phyloP scores from a whole-genome alignment of 2,329 filamentous ascomycete genomes.

The Fusarium sp. region DNA sequence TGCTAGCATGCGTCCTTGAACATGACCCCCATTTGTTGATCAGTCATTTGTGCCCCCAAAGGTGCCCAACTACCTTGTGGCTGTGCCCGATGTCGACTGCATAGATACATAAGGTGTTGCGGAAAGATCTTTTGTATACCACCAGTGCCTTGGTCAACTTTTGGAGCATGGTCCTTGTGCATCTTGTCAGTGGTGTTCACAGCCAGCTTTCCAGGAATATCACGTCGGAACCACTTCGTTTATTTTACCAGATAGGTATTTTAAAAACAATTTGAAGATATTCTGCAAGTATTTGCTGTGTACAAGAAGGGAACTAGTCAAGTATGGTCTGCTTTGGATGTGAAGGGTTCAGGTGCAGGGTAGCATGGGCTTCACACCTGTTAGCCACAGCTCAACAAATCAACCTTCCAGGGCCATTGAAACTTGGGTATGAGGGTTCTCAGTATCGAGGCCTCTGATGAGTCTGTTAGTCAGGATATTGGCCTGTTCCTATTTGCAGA shows the following conservation, averaged over 20 bases:
- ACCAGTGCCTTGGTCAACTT: not conserved
- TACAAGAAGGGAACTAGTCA: not conserved
- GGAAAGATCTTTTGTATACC: too few relatives aligned
- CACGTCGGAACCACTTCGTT: not conserved
- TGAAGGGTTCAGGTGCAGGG: not conserved
- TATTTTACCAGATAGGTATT: not conserved
- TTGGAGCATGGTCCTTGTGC: not conserved
- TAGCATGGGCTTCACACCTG: not conserved
- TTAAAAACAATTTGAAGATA: too few relatives aligned
- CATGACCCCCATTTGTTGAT: not conserved
- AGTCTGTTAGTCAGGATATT: not conserved
- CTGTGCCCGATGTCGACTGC: not conserved
- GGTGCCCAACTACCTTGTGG: not conserved
- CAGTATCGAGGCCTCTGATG: too few relatives aligned
- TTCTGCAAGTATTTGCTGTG: too few relatives aligned
- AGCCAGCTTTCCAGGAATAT: not conserved
- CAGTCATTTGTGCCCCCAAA: not conserved
- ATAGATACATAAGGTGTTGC: not conserved
- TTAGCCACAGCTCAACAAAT: not conserved
- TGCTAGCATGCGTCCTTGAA: not conserved
- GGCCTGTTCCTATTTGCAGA: not conserved
- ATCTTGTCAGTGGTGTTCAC: not conserved
- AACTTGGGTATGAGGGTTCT: not conserved
- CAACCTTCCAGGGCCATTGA: not conserved
- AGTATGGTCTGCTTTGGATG: not conserved